phyloP scores from a whole-genome alignment of 1,284 basidiomycete genomes.

The Hemileia vastatrix region DNA sequence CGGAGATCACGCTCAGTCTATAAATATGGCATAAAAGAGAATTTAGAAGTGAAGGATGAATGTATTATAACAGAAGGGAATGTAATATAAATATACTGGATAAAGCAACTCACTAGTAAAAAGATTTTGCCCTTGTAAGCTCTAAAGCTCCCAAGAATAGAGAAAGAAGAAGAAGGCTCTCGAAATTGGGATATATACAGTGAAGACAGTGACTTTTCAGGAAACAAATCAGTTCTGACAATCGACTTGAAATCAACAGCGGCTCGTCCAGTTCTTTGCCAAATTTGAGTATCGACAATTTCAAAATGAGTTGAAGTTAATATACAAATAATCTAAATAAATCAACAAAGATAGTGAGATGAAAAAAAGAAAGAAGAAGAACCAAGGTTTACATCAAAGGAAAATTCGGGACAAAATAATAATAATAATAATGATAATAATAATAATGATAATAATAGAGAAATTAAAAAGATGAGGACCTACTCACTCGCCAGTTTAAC shows the following conservation, averaged over 20 bases:
- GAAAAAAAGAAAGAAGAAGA: too few relatives aligned
- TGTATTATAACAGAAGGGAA: neutral
- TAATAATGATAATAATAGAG: too few relatives aligned
- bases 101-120: constrained; percentile 57
- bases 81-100: neutral
- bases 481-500: constrained; percentile 44
- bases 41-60: neutral
- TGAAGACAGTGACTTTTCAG: neutral
- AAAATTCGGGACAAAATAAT: too few relatives aligned
- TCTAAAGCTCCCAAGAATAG: constrained; percentile 53
- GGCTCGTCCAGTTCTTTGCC: constrained; percentile 18
- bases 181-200: neutral
- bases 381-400: too few relatives aligned
- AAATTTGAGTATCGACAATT: constrained; percentile 23
- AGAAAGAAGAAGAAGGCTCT: neutral
- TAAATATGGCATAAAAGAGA: constrained; percentile 10
- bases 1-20: constrained; percentile 53
- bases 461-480: too few relatives aligned
- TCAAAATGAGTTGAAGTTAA: constrained; percentile 21
- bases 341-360: neutral
- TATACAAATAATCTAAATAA: constrained; percentile 15
- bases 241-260: constrained; percentile 11
- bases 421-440: too few relatives aligned
- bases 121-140: constrained; percentile 86
- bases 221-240: constrained; percentile 12